A percentile compares a stretch with the other conserved stretches of the same genome.
phyloP scores from a whole-genome alignment of 495 filamentous ascomycete species.

The Aspergillus sclerotioniger region DNA sequence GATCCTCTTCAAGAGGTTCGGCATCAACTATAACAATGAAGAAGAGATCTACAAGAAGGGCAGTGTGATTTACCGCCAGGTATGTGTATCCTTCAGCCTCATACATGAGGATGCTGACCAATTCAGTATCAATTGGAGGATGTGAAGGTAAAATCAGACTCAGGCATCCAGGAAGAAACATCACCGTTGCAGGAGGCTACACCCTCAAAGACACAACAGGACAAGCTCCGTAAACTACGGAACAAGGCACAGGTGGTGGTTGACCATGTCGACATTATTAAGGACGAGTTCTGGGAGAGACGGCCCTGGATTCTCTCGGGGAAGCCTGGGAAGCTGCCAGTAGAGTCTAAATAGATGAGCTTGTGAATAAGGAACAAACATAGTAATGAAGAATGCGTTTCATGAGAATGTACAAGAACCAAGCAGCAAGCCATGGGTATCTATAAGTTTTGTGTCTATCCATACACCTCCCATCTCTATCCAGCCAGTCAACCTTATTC shows the following conservation, averaged over 20 bases:
- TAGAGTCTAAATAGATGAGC: slow-evolving; percentile 38
- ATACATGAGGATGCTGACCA: neutral
- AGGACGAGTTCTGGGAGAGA: slow-evolving; percentile 86
- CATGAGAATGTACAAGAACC: slow-evolving; percentile 4
- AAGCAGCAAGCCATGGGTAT: slow-evolving; percentile 30
- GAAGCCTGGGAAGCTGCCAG: slow-evolving; percentile 65
- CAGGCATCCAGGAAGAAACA: slow-evolving; percentile 18
- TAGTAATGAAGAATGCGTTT: neutral
- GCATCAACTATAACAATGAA: slow-evolving; percentile 97
- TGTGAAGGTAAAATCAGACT: slow-evolving; percentile 17
- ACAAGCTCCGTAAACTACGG: slow-evolving; percentile 72
- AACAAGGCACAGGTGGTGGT: slow-evolving; percentile 74
- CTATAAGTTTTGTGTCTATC: slow-evolving; percentile 20
- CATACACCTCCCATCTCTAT: slow-evolving; percentile 24
- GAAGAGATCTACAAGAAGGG: slow-evolving; percentile 90
- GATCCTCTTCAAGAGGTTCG: slow-evolving; percentile 84
- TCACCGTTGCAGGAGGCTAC: slow-evolving; percentile 22
- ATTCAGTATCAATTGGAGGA: slow-evolving; percentile 43
- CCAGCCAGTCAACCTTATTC: slow-evolving; percentile 23
- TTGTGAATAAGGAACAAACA: slow-evolving; percentile 22
- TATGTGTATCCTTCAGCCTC: slow-evolving; percentile 28
- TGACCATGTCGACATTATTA: slow-evolving; percentile 89
- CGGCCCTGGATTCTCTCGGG: slow-evolving; percentile 83
- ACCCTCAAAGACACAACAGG: slow-evolving; percentile 70
- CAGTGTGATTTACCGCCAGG: slow-evolving; percentile 82